A percentile compares a stretch with the other conserved stretches of the same genome.
phyloP scores from a whole-genome alignment of 306 rosid genomes.

The Fagus sylvatica region DNA sequence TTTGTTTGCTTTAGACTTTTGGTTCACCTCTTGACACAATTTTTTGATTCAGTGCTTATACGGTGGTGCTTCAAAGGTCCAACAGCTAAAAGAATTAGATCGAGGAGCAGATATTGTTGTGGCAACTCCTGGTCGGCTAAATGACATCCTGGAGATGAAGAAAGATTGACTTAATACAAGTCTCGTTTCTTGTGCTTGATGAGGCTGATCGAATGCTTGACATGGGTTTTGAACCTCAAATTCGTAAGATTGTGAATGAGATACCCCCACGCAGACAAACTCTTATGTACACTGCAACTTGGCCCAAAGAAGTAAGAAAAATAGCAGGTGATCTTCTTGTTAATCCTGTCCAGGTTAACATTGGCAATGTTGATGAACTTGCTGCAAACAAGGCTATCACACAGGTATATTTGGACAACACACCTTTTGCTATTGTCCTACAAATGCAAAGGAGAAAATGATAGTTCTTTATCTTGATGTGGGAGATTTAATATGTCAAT shows the following conservation, averaged over 20 bases:
- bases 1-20: slow-evolving; percentile 5
- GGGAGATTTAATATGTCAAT: not conserved
- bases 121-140: slow-evolving; percentile 99
- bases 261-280: slow-evolving; percentile 96
- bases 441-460: not conserved
- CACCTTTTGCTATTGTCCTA: not conserved
- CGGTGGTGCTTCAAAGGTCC: slow-evolving; percentile 95
- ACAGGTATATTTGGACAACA: slow-evolving; percentile 56
- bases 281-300: slow-evolving; percentile 97
- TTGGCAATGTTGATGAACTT: slow-evolving; percentile 95
- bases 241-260: slow-evolving; percentile 93
- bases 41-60: slow-evolving; percentile 80
- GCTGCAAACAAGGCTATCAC: slow-evolving; percentile 95
- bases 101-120: slow-evolving; percentile 97
- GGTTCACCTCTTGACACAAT: slow-evolving; percentile 26
- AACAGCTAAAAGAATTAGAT: slow-evolving; percentile 87
- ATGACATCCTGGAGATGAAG: slow-evolving; percentile 96
- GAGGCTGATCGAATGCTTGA: slow-evolving; percentile 99
- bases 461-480: not conserved
- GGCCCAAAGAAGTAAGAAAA: slow-evolving; percentile 99
- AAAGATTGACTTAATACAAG: slow-evolving; percentile 79
- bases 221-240: slow-evolving; percentile 99
- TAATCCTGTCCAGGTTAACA: slow-evolving; percentile 94
- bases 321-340: slow-evolving; percentile 95
- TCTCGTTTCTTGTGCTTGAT: slow-evolving; percentile 97